A percentile compares a stretch with the other conserved stretches of the same genome.
Evolutionary conservation across 1,139 yeast genomes (phyloP).

Genomic region (Lodderomyces metapsilosis): DNA sequence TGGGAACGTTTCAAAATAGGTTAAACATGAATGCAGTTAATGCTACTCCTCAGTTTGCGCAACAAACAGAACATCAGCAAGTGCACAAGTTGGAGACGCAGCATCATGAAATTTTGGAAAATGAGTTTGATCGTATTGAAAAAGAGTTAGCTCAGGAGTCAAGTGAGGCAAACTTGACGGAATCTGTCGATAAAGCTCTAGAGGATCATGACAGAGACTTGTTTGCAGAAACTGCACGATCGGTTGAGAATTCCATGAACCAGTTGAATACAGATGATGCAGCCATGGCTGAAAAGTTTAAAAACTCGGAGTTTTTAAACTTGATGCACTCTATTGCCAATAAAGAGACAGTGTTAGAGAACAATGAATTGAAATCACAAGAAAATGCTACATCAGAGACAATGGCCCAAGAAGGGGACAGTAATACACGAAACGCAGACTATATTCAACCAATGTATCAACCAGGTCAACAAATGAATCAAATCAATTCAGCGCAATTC

Average conservation of each 20-base stretch:
- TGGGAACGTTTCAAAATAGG: constrained; percentile 9
- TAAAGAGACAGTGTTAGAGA: constrained; percentile 39
- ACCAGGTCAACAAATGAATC: constrained; percentile 5
- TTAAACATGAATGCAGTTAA: constrained; percentile 11
- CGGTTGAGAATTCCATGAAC: constrained; percentile 35
- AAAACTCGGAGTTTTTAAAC: constrained; percentile 40
- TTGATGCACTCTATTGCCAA: constrained; percentile 41
- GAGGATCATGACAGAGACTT: constrained; percentile 30
- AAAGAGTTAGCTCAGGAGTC: constrained; percentile 24
- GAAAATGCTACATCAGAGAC: constrained; percentile 3
- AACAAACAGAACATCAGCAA: constrained; percentile 30
- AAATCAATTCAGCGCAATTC: not conserved
- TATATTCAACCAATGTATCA: constrained; percentile 12
- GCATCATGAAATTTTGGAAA: constrained; percentile 29
- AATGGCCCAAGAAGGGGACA: not conserved
- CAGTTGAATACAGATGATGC: constrained; percentile 18
- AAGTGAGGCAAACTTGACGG: constrained; percentile 9
- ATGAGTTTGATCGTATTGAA: constrained; percentile 38
- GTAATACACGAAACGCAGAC: constrained; percentile 4
- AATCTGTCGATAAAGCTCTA: constrained; percentile 7
- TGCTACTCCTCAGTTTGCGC: constrained; percentile 10
- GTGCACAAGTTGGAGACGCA: constrained; percentile 27
- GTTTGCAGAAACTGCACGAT: constrained; percentile 43
- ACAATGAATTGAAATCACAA: constrained; percentile 37
- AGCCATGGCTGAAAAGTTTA: constrained; percentile 33